Evolutionary conservation across 2,329 filamentous ascomycete genomes (phyloP).

Genomic region (Mycosphaerella sp.): DNA sequence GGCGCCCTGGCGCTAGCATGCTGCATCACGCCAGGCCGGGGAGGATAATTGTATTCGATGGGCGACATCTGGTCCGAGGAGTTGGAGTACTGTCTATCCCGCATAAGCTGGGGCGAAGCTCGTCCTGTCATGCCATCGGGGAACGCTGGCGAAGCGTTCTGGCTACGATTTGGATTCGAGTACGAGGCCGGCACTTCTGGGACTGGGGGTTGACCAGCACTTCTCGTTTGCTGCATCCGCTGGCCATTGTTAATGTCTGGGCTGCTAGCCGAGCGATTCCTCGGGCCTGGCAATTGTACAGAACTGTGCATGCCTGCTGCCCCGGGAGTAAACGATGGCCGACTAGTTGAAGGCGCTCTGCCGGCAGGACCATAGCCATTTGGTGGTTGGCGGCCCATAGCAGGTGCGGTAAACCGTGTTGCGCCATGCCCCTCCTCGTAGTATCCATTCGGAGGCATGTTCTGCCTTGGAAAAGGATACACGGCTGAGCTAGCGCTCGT

Average conservation of each 20-base stretch:
- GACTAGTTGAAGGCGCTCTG: slow-evolving; percentile 46
- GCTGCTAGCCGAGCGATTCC: slow-evolving; percentile 85
- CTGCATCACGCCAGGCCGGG: slow-evolving; percentile 19
- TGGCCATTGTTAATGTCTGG: slow-evolving; percentile 76
- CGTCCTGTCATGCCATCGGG: slow-evolving; percentile 55
- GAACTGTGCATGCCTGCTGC: slow-evolving; percentile 47
- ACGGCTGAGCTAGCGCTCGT: slow-evolving; percentile 66
- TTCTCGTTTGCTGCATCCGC: slow-evolving; percentile 50
- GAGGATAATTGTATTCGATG: slow-evolving; percentile 17
- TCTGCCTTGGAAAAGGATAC: slow-evolving; percentile 73
- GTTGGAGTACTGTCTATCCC: slow-evolving; percentile 45
- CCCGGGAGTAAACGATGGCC: slow-evolving; percentile 22
- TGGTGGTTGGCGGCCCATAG: slow-evolving; percentile 73
- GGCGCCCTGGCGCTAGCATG: slow-evolving; percentile 36
- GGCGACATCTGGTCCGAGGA: slow-evolving; percentile 21
- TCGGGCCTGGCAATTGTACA: slow-evolving; percentile 47
- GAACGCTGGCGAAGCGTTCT: slow-evolving; percentile 70
- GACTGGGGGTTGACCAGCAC: slow-evolving; percentile 44
- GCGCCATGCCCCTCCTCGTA: slow-evolving; percentile 61
- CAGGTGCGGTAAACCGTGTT: slow-evolving; percentile 75
- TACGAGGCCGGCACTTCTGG: slow-evolving; percentile 31
- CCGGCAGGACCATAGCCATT: slow-evolving; percentile 53
- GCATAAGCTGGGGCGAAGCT: slow-evolving; percentile 61
- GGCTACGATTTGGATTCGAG: slow-evolving; percentile 57
- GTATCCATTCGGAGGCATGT: slow-evolving; percentile 58